These are phyloP conservation scores for Rhizophagus prolifer DNA, from an alignment of 192 early-diverging fungal species.

Conservation along the genomic window DNA sequence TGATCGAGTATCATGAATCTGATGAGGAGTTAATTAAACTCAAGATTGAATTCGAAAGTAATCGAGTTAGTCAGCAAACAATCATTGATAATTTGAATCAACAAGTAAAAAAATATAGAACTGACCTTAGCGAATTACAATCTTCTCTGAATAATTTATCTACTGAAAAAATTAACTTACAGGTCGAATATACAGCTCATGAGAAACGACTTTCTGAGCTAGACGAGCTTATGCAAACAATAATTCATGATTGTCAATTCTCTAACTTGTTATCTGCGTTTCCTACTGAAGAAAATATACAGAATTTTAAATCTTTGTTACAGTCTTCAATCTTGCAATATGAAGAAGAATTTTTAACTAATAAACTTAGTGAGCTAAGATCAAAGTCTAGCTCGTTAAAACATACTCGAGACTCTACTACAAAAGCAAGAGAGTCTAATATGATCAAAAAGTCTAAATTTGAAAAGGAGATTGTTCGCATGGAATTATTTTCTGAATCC, in stretches of 20 bases:
- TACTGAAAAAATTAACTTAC: not conserved
- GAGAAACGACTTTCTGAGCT: constrained; percentile 41
- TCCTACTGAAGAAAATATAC: constrained; percentile 41
- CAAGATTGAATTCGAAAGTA: constrained; percentile 46
- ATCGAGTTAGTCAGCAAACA: constrained; percentile 37
- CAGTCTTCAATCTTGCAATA: not conserved
- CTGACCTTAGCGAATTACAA: not conserved
- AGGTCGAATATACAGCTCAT: constrained; percentile 32
- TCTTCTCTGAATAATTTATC: not conserved
- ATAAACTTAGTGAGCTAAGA: not conserved
- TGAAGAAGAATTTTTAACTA: not conserved
- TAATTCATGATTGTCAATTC: constrained; percentile 40
- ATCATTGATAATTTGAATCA: constrained; percentile 29
- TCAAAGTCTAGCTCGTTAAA: not conserved
- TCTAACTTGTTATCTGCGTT: constrained; percentile 39
- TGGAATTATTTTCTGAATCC: not conserved
- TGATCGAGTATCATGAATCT: constrained; percentile 40
- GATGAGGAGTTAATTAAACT: constrained; percentile 63
- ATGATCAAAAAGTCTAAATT: not conserved
- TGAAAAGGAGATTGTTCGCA: not conserved
- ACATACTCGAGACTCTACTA: not conserved
- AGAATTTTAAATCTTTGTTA: constrained; percentile 37
- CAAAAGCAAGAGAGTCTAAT: not conserved
- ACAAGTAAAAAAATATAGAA: constrained; percentile 3
- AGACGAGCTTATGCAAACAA: constrained; percentile 41